Evolutionary conservation across 306 rosid species (phyloP).

Genomic region (Castanopsis chinensis): DNA sequence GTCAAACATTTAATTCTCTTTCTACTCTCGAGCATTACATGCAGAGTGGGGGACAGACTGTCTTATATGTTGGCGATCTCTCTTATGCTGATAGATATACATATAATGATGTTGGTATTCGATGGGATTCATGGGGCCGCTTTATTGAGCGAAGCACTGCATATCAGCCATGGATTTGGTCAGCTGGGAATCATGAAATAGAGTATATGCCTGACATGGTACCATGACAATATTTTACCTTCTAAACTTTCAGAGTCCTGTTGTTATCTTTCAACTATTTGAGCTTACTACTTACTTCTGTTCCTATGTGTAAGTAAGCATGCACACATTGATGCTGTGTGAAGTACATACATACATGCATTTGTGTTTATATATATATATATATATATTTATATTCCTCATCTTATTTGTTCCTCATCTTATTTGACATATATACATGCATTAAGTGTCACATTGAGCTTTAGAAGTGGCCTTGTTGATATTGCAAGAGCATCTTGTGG

Average conservation of each 20-base stretch:
- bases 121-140: constrained; percentile 97
- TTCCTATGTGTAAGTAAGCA: background rate
- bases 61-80: constrained; percentile 87
- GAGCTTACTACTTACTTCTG: background rate
- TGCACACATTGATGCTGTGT: background rate
- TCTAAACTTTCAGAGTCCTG: background rate
- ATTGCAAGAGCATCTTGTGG: background rate
- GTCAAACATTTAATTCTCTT: constrained; percentile 91
- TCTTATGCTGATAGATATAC: constrained; percentile 88
- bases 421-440: background rate
- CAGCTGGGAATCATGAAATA: constrained; percentile 88
- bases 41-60: constrained; percentile 80
- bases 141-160: constrained; percentile 78
- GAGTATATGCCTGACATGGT: constrained; percentile 90
- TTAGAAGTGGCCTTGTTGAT: background rate
- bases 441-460: background rate
- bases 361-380: background rate
- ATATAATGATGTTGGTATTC: constrained; percentile 65
- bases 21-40: constrained; percentile 90
- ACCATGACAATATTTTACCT: background rate
- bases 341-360: background rate
- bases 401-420: background rate
- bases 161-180: constrained; percentile 95
- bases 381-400: background rate
- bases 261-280: background rate